Base-by-base conservation (phyloP, 83 land plant genomes). In the Isoetes engelmannii region DNA sequence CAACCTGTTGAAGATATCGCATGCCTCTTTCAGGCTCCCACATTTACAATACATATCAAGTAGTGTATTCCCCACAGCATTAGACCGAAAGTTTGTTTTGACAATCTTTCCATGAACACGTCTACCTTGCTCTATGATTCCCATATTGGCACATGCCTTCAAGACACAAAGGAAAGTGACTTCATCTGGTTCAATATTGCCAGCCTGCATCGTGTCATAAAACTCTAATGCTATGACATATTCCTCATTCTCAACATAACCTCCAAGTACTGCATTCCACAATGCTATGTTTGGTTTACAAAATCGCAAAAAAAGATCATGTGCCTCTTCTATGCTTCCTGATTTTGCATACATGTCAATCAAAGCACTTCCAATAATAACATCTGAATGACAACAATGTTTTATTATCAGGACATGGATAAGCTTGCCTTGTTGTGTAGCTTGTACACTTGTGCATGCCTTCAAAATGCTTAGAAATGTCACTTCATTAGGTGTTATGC, bases 361-460 rank as follows among this genome's bases (percentile, higher is more conserved):
- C 43, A 62, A 20, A 13, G 65, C 44, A 46, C 43, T 62, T 21
- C 65, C 43, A 41, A 62, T 21, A 44, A 42, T 44, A 7, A 62
- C 13, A 21, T 62, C 43, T 62, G 65, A 62, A 6, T 6, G 8
- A 18, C 80, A 84, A 58, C 65, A 48, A 20, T 21, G 19, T 48
- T 17, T 15, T 5, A 68, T 47, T 2, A 68, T 43, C 15, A 48
- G 0, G 6, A 44, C 9, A 53, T 68, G 70, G 6, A 68, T 48
- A 10, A 15, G 61, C 20, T 48, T 50, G 5, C 70, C 70, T 43
- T 68, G 70, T 15, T 68, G 61, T 43, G 54, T 44, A 53, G 59
- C 59, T n/a, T 15, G 21, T 20, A 55, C 20, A 20, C 37, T 15
- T 10, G 65, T 37, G 59, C 70, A 68, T 18, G 42, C 70, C 4